Evolutionary conservation across 257 asterid species (phyloP).

Genomic region (Penstemon newberryi): DNA sequence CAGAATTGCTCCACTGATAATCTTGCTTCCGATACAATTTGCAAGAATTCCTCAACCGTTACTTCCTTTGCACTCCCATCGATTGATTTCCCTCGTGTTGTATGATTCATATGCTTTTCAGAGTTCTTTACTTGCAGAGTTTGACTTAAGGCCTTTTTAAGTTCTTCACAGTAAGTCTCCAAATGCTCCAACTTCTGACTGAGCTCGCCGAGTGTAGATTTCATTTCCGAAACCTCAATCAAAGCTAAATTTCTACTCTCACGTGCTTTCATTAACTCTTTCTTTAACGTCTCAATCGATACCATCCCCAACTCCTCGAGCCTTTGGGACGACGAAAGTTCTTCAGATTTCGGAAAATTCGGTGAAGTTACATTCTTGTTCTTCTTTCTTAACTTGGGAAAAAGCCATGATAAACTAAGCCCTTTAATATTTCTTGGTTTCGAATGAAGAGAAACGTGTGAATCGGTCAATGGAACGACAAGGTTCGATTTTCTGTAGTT

Average conservation of each 20-base stretch:
- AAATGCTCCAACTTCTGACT: conserved; percentile 63
- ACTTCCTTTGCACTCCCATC: conserved; percentile 55
- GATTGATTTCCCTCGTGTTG: conserved; percentile 36
- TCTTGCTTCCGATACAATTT: conserved; percentile 81
- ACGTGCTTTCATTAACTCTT: conserved; percentile 56
- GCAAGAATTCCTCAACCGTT: conserved; percentile 87
- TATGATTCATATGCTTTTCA: conserved; percentile 41
- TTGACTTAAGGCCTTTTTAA: conserved; percentile 64
- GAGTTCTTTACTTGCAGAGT: conserved; percentile 39
- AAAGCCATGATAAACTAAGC: conserved; percentile 64
- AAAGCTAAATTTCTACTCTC: conserved; percentile 66
- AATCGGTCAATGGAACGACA: conserved; percentile 67
- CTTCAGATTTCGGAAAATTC: conserved; percentile 39
- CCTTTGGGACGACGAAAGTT: conserved; percentile 33
- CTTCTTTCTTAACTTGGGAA: conserved; percentile 76
- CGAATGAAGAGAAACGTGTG: conserved; percentile 62
- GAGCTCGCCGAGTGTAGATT: conserved; percentile 63
- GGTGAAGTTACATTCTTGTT: conserved; percentile 49
- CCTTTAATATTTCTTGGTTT: conserved; percentile 53
- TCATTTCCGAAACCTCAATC: conserved; percentile 64
- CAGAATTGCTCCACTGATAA: conserved; percentile 82
- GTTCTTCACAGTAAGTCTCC: conserved; percentile 76
- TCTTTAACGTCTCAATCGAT: conserved; percentile 55
- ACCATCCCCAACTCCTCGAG: conserved; percentile 40
- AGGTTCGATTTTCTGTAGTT: conserved; percentile 53